phyloP scores from a whole-genome alignment of 2,329 filamentous ascomycete genomes.

The Chaetomium sp. region DNA sequence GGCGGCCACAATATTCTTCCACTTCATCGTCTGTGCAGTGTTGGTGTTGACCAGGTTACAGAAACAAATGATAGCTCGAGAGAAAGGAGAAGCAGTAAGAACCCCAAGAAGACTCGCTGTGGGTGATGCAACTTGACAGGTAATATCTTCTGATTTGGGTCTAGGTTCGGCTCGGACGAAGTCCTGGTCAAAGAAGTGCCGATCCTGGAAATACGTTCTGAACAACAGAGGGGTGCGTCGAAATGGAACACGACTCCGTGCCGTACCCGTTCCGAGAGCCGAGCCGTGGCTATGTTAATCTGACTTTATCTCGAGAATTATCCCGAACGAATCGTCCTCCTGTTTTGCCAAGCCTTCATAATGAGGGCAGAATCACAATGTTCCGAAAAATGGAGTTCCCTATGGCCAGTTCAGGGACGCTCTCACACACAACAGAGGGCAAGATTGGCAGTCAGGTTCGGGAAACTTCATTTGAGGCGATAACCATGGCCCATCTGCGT shows the following conservation, averaged over 20 bases:
- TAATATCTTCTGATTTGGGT: too few relatives aligned
- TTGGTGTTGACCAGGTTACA: too few relatives aligned
- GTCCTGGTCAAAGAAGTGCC: background rate
- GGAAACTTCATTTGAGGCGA: background rate
- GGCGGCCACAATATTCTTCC: conserved; percentile 21
- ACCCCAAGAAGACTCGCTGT: too few relatives aligned
- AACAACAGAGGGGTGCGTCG: background rate
- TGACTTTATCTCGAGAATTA: conserved; percentile 25
- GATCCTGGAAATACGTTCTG: background rate
- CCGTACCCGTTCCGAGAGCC: conserved; percentile 23
- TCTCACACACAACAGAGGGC: background rate
- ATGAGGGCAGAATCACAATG: too few relatives aligned
- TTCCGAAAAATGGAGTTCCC: too few relatives aligned
- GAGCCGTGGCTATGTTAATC: conserved; percentile 21
- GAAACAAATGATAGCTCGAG: too few relatives aligned
- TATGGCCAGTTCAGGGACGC: too few relatives aligned
- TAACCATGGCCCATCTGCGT: background rate
- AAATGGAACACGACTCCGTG: conserved; percentile 17
- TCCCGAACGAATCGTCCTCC: background rate
- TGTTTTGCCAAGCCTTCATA: too few relatives aligned
- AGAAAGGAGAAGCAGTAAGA: too few relatives aligned
- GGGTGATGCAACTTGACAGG: too few relatives aligned
- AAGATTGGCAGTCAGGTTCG: too few relatives aligned
- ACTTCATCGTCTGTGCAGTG: conserved; percentile 21
- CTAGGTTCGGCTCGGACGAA: too few relatives aligned